phyloP scores from a whole-genome alignment of 208 protist genomes.

The Crithidia sp. region DNA sequence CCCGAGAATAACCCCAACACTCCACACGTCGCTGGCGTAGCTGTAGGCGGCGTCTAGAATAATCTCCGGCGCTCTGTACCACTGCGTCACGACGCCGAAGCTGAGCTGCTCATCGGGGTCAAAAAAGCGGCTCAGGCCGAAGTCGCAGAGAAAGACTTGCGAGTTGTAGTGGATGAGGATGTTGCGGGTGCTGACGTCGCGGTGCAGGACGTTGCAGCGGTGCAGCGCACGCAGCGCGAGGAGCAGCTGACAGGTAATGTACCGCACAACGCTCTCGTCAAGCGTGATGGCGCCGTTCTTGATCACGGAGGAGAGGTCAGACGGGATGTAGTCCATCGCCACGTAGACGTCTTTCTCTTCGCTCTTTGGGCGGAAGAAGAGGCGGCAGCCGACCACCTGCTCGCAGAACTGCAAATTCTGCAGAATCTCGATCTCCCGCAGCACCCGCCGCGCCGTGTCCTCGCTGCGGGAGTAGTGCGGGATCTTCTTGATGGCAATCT shows the following conservation, averaged over 20 bases:
- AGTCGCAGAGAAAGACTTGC: constrained; percentile 92
- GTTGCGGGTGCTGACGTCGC: constrained; percentile 90
- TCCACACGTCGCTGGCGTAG: constrained; percentile 89
- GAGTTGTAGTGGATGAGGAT: constrained; percentile 90
- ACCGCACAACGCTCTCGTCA: constrained; percentile 81
- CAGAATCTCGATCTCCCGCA: constrained; percentile 89
- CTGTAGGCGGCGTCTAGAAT: constrained; percentile 90
- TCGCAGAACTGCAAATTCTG: constrained; percentile 89
- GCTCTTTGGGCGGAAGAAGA: constrained; percentile 87
- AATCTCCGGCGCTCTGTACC: constrained; percentile 93
- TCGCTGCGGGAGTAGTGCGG: constrained; percentile 85
- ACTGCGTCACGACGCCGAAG: constrained; percentile 92
- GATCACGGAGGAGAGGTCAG: constrained; percentile 81
- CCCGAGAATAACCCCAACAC: constrained; percentile 90
- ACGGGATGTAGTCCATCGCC: constrained; percentile 91
- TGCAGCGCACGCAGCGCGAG: constrained; percentile 92
- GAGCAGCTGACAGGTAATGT: constrained; percentile 88
- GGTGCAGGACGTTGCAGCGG: constrained; percentile 80
- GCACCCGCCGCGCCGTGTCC: constrained; percentile 81
- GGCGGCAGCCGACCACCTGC: constrained; percentile 84
- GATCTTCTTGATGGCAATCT: constrained; percentile 92
- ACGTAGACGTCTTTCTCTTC: constrained; percentile 94
- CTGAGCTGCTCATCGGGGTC: constrained; percentile 93
- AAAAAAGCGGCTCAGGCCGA: constrained; percentile 92
- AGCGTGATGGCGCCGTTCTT: constrained; percentile 81